Conservation (phyloP, 2,329 filamentous ascomycete species). For the Alternaria gansuensis region DNA sequence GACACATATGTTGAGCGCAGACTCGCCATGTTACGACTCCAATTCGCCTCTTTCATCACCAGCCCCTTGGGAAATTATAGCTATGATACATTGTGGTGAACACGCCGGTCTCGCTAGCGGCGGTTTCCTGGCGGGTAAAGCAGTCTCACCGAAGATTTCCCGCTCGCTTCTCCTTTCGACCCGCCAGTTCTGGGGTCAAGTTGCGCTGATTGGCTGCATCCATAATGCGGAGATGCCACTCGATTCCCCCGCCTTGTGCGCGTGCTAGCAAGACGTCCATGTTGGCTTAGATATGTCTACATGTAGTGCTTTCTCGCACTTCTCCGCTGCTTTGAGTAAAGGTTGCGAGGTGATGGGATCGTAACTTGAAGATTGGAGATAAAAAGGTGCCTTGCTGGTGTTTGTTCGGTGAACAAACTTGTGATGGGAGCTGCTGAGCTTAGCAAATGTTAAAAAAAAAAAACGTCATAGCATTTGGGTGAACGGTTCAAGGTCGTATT, state of each 20-base stretch:
- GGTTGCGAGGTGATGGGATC: not conserved
- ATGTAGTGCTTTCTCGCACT: slow-evolving; percentile 23
- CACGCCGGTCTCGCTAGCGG: not conserved
- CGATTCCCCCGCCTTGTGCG: slow-evolving; percentile 8
- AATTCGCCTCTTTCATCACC: not conserved
- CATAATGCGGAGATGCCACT: not conserved
- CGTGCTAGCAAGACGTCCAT: slow-evolving; percentile 2
- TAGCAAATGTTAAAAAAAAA: not conserved
- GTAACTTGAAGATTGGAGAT: not conserved
- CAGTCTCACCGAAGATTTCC: not conserved
- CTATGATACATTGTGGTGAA: not conserved
- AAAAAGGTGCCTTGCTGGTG: not conserved
- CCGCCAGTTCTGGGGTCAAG: not conserved
- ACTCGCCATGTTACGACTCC: not conserved
- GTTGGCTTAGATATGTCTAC: slow-evolving; percentile 4
- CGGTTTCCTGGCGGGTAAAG: slow-evolving; percentile 6
- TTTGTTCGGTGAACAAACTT: not conserved
- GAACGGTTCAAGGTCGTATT: not conserved
- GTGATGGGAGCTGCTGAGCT: not conserved
- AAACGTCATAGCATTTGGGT: not conserved
- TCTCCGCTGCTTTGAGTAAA: slow-evolving; percentile 19
- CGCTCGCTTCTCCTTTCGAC: not conserved
- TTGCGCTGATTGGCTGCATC: not conserved
- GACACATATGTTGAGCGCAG: not conserved
- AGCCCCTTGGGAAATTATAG: not conserved